Evolutionary conservation across 305 asterid genomes (phyloP).

Genomic region (Fraxinus dipetala): DNA sequence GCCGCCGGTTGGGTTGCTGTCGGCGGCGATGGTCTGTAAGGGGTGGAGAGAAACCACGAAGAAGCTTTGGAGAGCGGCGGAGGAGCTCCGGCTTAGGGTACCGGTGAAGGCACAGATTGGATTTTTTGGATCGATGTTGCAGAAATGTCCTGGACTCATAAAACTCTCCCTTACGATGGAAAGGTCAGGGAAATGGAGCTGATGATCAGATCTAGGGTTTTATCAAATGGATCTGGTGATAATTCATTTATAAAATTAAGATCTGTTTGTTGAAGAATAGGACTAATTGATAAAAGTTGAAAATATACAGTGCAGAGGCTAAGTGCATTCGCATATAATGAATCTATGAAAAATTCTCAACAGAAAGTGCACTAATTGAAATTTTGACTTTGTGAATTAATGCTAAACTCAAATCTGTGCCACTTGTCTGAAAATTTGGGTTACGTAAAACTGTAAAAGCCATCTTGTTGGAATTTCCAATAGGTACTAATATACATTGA

Average conservation of each 20-base stretch:
- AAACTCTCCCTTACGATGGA: conserved; percentile 70
- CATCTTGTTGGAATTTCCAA: not conserved
- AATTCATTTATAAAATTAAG: not conserved
- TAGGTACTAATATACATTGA: not conserved
- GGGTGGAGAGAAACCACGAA: conserved; percentile 79
- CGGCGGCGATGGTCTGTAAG: conserved; percentile 73
- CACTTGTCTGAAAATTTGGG: conserved; percentile 13
- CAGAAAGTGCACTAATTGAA: not conserved
- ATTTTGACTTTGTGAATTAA: not conserved
- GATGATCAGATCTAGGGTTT: conserved; percentile 37
- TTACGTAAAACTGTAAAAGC: not conserved
- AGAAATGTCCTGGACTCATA: conserved; percentile 73
- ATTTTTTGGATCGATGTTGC: conserved; percentile 78
- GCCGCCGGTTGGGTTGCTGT: conserved; percentile 63
- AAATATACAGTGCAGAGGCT: not conserved
- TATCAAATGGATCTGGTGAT: conserved; percentile 17
- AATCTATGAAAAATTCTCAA: not conserved
- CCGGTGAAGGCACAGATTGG: conserved; percentile 73
- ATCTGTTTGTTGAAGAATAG: not conserved
- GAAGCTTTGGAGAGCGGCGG: conserved; percentile 76
- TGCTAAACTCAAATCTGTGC: not conserved
- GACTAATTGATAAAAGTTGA: not conserved
- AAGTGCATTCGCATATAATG: not conserved
- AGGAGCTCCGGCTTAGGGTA: conserved; percentile 78
- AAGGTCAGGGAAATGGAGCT: conserved; percentile 49